These are phyloP conservation scores for Daldinia sp. DNA, from an alignment of 2,329 filamentous ascomycete species.

Conservation along the genomic window DNA sequence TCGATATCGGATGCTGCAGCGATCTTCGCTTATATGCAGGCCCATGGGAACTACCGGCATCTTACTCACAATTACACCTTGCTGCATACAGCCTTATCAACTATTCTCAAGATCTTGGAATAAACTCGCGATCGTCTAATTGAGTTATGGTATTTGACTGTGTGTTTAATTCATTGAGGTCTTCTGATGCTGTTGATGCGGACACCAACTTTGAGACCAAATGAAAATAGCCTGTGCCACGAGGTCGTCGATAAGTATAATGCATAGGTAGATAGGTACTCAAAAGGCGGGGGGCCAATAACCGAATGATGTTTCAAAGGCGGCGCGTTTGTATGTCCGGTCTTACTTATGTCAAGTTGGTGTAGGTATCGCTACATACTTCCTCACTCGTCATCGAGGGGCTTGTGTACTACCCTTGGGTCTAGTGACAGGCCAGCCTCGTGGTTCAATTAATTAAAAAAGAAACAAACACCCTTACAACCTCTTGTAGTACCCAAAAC, in stretches of 20 bases:
- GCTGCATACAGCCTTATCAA: constrained; percentile 1
- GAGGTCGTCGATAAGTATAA: neutral
- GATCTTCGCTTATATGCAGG: constrained; percentile 35
- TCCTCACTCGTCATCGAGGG: constrained; percentile 18
- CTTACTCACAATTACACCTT: neutral
- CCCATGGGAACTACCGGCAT: constrained; percentile 34
- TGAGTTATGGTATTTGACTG: neutral
- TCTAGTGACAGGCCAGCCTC: constrained; percentile 11
- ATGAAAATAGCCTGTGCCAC: no score
- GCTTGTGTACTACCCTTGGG: constrained; percentile 7
- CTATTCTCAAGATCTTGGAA: neutral
- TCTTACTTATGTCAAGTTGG: constrained; percentile 12
- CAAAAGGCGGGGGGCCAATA: constrained; percentile 2
- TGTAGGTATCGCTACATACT: constrained; percentile 19
- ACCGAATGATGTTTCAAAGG: constrained; percentile 19
- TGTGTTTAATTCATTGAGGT: neutral
- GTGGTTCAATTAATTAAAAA: constrained; percentile 16
- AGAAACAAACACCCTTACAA: constrained; percentile 16
- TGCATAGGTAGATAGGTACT: neutral
- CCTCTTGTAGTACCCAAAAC: constrained; percentile 12
- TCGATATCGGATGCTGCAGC: constrained; percentile 15
- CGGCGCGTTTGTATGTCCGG: constrained; percentile 10
- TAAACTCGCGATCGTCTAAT: neutral
- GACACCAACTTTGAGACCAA: neutral
- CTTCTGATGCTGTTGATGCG: neutral